Evolutionary conservation across 2,329 filamentous ascomycete genomes (phyloP).

Genomic region (Thielaviopsis punctulata): DNA sequence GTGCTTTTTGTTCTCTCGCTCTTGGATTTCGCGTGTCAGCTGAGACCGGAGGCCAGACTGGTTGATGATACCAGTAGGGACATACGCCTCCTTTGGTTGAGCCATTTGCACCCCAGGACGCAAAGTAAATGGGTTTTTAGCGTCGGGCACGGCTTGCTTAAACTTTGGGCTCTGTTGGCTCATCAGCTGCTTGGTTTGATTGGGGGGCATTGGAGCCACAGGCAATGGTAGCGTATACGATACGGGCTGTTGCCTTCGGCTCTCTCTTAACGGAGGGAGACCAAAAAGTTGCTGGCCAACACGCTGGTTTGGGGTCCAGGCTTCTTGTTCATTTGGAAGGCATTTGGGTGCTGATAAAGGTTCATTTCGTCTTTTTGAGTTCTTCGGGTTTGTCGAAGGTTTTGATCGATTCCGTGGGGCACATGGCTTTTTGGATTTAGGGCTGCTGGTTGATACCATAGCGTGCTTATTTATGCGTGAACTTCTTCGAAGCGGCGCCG

Average conservation of each 20-base stretch:
- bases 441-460: not conserved
- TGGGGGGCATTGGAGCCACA: not conserved
- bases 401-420: not conserved
- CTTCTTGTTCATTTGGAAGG: not conserved
- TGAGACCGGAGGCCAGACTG: not conserved
- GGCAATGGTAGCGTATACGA: not conserved
- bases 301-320: not conserved
- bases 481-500: not conserved
- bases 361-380: not conserved
- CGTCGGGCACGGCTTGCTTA: not conserved
- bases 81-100: not conserved
- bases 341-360: not conserved
- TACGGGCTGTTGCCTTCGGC: not conserved
- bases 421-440: not conserved
- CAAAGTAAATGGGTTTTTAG: not conserved
- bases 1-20: conserved; percentile 1
- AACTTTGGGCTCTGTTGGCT: not conserved
- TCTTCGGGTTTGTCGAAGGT: not conserved
- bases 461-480: not conserved
- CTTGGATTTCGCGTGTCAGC: conserved; percentile 3
- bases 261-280: not conserved
- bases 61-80: not conserved
- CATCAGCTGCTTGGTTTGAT: not conserved
- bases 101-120: not conserved
- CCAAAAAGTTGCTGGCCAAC: not conserved